These are phyloP conservation scores for Phaeomoniella chlamydospora DNA, from an alignment of 2,329 filamentous ascomycete genomes.

Conservation along the genomic window DNA sequence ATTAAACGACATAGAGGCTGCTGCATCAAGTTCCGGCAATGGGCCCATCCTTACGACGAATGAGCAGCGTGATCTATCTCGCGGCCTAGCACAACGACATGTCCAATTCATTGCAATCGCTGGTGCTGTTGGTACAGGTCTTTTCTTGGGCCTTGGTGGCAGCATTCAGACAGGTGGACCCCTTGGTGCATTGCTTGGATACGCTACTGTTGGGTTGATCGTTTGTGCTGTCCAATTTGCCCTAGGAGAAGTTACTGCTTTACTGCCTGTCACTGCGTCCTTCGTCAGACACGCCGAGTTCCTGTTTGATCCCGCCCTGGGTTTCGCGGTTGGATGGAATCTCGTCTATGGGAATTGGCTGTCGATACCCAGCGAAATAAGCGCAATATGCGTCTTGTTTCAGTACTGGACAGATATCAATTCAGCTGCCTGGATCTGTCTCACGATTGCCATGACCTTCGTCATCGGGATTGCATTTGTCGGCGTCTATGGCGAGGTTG, in stretches of 20 bases:
- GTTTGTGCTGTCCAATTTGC: conserved; percentile 37
- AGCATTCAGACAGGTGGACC: conserved; percentile 36
- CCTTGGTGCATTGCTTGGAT: conserved; percentile 35
- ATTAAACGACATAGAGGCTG: background rate
- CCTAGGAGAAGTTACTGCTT: conserved; percentile 34
- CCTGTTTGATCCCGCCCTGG: conserved; percentile 35
- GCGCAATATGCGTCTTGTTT: conserved; percentile 47
- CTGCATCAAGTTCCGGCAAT: conserved; percentile 1
- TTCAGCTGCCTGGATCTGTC: conserved; percentile 24
- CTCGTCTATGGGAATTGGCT: conserved; percentile 37
- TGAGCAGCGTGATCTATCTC: conserved; percentile 34
- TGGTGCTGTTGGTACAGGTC: conserved; percentile 32
- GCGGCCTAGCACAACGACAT: conserved; percentile 28
- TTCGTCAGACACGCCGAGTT: conserved; percentile 36
- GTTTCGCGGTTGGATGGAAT: conserved; percentile 25
- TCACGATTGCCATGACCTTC: conserved; percentile 22
- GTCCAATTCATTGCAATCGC: conserved; percentile 29
- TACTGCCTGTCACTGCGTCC: conserved; percentile 35
- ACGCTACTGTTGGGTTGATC: conserved; percentile 32
- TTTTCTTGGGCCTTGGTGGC: conserved; percentile 37
- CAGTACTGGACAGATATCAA: conserved; percentile 47
- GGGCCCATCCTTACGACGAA: conserved; percentile 8
- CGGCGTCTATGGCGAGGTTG: conserved; percentile 34
- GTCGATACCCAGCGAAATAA: conserved; percentile 45
- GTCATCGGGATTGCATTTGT: conserved; percentile 20